Conservation (phyloP, 1,284 basidiomycete species). For the Wolfiporia cocos region DNA sequence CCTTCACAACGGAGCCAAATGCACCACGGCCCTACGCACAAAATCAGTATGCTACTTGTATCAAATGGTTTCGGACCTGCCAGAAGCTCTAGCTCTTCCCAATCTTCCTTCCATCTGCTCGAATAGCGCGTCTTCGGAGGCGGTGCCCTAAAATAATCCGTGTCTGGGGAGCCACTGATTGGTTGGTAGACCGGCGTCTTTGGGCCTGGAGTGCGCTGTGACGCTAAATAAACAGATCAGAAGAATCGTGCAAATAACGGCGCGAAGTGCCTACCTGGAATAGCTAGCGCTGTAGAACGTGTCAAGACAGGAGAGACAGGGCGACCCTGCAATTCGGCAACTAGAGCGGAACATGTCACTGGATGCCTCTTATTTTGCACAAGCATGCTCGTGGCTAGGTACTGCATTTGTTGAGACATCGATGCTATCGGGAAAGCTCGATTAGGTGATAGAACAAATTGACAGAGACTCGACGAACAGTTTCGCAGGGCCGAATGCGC, state of each 20-base stretch:
- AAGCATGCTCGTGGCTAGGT: conserved; percentile 52
- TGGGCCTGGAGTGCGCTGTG: conserved; percentile 25
- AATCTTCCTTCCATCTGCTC: conserved; percentile 81
- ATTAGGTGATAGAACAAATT: background rate
- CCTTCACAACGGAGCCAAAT: conserved; percentile 93
- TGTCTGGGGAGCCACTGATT: conserved; percentile 50
- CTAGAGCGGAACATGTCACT: conserved; percentile 41
- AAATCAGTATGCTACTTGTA: background rate
- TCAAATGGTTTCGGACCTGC: conserved; percentile 27
- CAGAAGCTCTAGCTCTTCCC: conserved; percentile 75
- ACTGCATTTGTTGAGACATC: conserved; percentile 43
- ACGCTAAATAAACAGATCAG: background rate
- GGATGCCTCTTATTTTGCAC: conserved; percentile 47
- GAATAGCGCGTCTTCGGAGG: conserved; percentile 39
- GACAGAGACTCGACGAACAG: conserved; percentile 14
- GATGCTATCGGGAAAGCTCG: conserved; percentile 31
- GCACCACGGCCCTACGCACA: conserved; percentile 78
- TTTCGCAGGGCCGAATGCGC: conserved; percentile 24
- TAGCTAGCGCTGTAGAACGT: conserved; percentile 28
- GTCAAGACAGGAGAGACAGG: conserved; percentile 12
- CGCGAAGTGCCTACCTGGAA: conserved; percentile 20
- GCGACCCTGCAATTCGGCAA: conserved; percentile 29
- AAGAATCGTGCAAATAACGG: background rate
- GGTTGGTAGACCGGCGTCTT: conserved; percentile 41
- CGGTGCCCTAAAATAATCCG: conserved; percentile 47